Evolutionary conservation across 768 basidiomycete genomes (phyloP), one percentile per base, ranked within the genome.

Genomic region (Cystofilobasidium capitatum): DNA sequence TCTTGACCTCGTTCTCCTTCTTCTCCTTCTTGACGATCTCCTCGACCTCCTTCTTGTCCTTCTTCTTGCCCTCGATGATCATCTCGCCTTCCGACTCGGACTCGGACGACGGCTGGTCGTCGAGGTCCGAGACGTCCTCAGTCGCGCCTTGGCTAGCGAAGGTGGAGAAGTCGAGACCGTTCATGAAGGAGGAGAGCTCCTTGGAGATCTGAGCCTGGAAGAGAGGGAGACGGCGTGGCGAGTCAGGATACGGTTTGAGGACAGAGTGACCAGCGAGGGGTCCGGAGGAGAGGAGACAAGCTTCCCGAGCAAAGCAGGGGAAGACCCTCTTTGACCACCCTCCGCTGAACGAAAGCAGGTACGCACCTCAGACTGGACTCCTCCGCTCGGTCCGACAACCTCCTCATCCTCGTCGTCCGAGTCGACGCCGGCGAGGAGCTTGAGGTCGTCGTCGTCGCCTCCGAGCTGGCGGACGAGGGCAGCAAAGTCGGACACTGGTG

Each of bases 391-490:
- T 79, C 72, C 20, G 79, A 78, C 83, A 82, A 67, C 40, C 55
- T 74, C 75, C 62, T 72, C 79, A 76, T 71, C 72, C 13, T 75
- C 71, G 13, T 65, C 69, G 39, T 76, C 73, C 35, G 78, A 76
- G 37, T 79, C 77, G 13, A 78, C 72, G 63, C 76, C 78, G 67
- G 80, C 80, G 58, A 83, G 69, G 36, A 83, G 71, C 29, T 80
- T 78, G n/a, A 78, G 73, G 70, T 84, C 83, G 22, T 78, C 79
- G 39, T 80, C 78, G 44, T 79, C 80, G 26, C 82, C 83, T 29
- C 82, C 83, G 2, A 83, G 72, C 0, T 80, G 79, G 9, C 75
- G 69, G 7, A 83, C 73, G 62, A 79, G 77, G 12, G 76, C 26
- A 22, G 29, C 54, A 13, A 74, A 66, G 1, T 20, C 37, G 33